Evolutionary conservation across 164 flowering plant species (phyloP), one percentile per base, ranked within the genome.

Genomic region (Cinnamomum micranthum): DNA sequence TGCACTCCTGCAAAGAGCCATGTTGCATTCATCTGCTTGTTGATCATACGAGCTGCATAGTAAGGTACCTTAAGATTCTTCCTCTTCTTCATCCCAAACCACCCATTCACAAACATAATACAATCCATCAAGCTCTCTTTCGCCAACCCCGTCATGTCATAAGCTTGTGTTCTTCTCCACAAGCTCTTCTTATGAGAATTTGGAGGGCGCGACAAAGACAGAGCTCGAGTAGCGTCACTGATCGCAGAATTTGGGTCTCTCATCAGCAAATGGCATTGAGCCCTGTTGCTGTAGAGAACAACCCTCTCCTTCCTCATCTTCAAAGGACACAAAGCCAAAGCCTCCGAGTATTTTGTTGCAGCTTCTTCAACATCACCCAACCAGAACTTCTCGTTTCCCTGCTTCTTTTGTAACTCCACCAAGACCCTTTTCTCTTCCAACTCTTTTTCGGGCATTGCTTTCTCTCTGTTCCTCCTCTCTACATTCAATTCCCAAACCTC

Each of bases 141-240:
- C 4, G 89, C 84, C 81, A 92, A 68, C 20, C 94, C 94, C 74
- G 82, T 83, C 92, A 91, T 88, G 73, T 94, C 93, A 74, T 94
- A 94, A 52, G 95, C 98, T 68, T 92, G 95, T 25, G 98, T 84
- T 71, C 98, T 84, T 71, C 92, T 91, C 98, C 98, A 94, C 10
- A 92, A 79, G 72, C 97, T 91, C 78, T 89, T 94, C 14, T 76
- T 35, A 58, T 92, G 94, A 13, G 88, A 83, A 65, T 93, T 91
- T 19, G 80, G 74, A 1, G 96, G 96, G 5, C 25, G 76, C 0
- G 84, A 80, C 64, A 92, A 58, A 65, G 86, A 84, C 13, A 91
- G 88, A 33, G 98, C 95, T 50, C 94, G 74, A 10, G 95, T 94
- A 9, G 93, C 70, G 74, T 94, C 95, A 17, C 92, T 84, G 50